Evolutionary conservation across 1,284 basidiomycete species (phyloP), one percentile per base, ranked within the genome.

Genomic region (Papiliotrema laurentii): DNA sequence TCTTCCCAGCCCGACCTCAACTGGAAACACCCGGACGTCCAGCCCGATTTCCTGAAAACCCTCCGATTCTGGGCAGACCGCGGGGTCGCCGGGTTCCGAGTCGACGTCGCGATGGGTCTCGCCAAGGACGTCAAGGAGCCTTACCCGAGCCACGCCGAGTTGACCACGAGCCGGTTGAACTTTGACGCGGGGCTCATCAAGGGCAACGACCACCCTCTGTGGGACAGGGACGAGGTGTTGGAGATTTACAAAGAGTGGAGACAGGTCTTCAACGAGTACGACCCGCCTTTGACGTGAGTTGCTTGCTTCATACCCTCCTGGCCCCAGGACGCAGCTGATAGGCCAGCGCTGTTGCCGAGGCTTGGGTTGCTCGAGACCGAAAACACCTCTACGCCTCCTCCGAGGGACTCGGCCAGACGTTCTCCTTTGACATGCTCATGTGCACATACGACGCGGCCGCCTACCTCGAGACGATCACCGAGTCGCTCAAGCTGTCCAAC

Each of bases 1-100:
- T 61, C 76, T 14, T 79, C 83, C 54, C 87, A 87, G 71, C 87
- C 86, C 0, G 86, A 88, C 67, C 69, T 87, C 24, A 86, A 89
- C 69, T 88, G 85, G 85, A 81, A 84, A 40, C 83, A 85, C 62
- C 77, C 79, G 0, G 77, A 78, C 33, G 80, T 84, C 11, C 75
- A 83, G 19, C 72, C 79, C 36, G 83, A 82, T 2, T 79, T 87
- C n/a, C 81, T 78, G 73, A 79, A 81, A 30, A 69, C 82, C 34
- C 83, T 88, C 79, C 68, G 72, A 26, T 87, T 85, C 69, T 89
- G 85, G 86, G 76, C 84, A 22, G 78, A 83, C 46, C 75, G 81
- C 50, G 85, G 86, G 4, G 83, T 83, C 53, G 82, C 85, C 54
- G 87, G 86, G 0, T 89, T 87, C 68, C 75, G 83, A 4, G 51